Evolutionary conservation across 2,329 filamentous ascomycete species (phyloP), one percentile per base, ranked within the genome.

Genomic region (Colletotrichum salicis): DNA sequence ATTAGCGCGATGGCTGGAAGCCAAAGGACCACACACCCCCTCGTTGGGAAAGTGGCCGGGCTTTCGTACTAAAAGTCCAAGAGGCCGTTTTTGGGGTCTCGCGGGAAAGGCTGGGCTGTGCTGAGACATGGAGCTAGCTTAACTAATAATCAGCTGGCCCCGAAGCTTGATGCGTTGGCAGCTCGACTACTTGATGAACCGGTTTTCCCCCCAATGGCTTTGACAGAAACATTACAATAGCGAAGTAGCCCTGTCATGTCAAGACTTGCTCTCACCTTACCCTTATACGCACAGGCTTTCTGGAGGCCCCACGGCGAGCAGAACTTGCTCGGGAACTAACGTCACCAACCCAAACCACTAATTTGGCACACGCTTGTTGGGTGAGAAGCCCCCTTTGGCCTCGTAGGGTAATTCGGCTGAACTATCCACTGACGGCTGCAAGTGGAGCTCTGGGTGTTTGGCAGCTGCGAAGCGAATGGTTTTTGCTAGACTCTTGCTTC

Each of bases 1-100:
- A 80, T 79, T 80, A 76, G 77, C 78, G 78, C 77, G 73, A 70
- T 74, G 71, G 70, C 22, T 22, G 54, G 33, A 55, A 48, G 29
- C 35, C 60, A 22, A 59, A 59, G 51, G 15, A 24, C 64, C 29
- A 64, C 45, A 19, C 24, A 27, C 24, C 48, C 37, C 13, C 51
- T 13, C n/a, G 35, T 29, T n/a, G 22, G 45, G 24, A 48, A 10
- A 31, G n/a, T 19, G 24, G 5, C 37, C 37, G 3, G 31, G 31
- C 37, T 54, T 27, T 27, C 11, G 6, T 12, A 48, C 62, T 33
- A 59, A 59, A 13, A 48, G 41, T 10, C 41, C 19, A 48, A 48
- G 41, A 48, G 12, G 13, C 37, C 6, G 6, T 52, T 45, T 37
- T 37, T 41, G 11, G 62, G 10, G 55, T n/a, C 5, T 37, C 31